Conservation (phyloP, 2,329 filamentous ascomycete genomes). For the Sphaerulina populicola region DNA sequence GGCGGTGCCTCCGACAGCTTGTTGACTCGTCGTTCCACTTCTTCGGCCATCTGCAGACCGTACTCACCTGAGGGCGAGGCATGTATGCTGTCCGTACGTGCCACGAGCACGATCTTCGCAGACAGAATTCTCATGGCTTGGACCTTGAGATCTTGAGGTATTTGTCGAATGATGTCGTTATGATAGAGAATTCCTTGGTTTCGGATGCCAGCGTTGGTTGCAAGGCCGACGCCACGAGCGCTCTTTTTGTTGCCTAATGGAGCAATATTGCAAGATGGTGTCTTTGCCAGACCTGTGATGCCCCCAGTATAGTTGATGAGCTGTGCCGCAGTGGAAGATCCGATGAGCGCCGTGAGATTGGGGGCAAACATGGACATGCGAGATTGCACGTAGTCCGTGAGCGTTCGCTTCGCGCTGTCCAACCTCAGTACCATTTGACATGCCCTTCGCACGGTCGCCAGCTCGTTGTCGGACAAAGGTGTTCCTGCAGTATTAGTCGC, state of each 20-base stretch:
- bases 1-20: slow-evolving; percentile 87
- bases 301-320: slow-evolving; percentile 93
- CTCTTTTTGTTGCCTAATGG: slow-evolving; percentile 86
- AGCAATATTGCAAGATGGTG: slow-evolving; percentile 84
- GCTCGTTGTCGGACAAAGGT: slow-evolving; percentile 64
- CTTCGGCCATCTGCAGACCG: slow-evolving; percentile 71
- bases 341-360: slow-evolving; percentile 82
- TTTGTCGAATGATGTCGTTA: slow-evolving; percentile 76
- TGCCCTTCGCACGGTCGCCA: slow-evolving; percentile 64
- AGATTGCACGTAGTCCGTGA: slow-evolving; percentile 92
- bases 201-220: slow-evolving; percentile 82
- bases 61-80: slow-evolving; percentile 71
- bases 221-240: slow-evolving; percentile 63
- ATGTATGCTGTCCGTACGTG: slow-evolving; percentile 80
- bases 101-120: slow-evolving; percentile 87
- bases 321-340: slow-evolving; percentile 86
- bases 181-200: slow-evolving; percentile 92
- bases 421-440: slow-evolving; percentile 85
- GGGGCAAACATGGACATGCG: slow-evolving; percentile 95
- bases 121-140: slow-evolving; percentile 93
- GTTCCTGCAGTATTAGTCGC: slow-evolving; percentile 80
- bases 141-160: slow-evolving; percentile 78
- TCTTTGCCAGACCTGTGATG: slow-evolving; percentile 78
- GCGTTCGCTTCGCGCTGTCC: slow-evolving; percentile 73
- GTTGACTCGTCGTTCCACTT: slow-evolving; percentile 77